Percentiles rank a stretch among this genome's conserved stretches.
Evolutionary conservation across 805 yeast species (phyloP).

Genomic region (Pichia kluyveri): DNA sequence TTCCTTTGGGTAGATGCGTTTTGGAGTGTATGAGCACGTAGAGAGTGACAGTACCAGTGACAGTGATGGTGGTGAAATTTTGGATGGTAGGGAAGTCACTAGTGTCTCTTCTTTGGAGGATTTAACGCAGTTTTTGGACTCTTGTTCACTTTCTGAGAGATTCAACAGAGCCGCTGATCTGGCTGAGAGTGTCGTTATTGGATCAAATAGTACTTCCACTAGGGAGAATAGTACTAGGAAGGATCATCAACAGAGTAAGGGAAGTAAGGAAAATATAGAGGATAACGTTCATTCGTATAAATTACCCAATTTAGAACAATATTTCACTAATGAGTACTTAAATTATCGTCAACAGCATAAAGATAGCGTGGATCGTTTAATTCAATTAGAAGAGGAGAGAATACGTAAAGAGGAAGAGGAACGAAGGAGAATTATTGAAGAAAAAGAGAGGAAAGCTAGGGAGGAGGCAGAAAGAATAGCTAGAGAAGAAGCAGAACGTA

Average conservation of each 20-base stretch:
- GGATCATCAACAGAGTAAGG: no score
- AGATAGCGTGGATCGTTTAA: conserved; percentile 3
- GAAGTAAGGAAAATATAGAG: no score
- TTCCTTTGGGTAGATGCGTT: no score
- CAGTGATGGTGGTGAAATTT: not conserved
- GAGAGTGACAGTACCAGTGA: no score
- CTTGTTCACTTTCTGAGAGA: conserved; percentile 2
- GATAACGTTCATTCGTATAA: not conserved
- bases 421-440: conserved; percentile 14
- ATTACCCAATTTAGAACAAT: not conserved
- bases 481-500: conserved; percentile 11
- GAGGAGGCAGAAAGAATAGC: conserved; percentile 13
- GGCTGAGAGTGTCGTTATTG: not conserved
- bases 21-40: no score
- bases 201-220: no score
- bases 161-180: conserved; percentile 1
- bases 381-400: conserved; percentile 15
- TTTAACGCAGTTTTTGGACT: not conserved
- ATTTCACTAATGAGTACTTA: not conserved
- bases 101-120: not conserved
- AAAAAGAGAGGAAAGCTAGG: conserved; percentile 13
- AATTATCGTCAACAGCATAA: not conserved
- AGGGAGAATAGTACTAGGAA: no score
- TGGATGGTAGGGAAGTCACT: no score
- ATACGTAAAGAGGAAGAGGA: conserved; percentile 12